Evolutionary conservation across 176 grass and related monocot genomes (phyloP).

Genomic region (Musa acuminata): DNA sequence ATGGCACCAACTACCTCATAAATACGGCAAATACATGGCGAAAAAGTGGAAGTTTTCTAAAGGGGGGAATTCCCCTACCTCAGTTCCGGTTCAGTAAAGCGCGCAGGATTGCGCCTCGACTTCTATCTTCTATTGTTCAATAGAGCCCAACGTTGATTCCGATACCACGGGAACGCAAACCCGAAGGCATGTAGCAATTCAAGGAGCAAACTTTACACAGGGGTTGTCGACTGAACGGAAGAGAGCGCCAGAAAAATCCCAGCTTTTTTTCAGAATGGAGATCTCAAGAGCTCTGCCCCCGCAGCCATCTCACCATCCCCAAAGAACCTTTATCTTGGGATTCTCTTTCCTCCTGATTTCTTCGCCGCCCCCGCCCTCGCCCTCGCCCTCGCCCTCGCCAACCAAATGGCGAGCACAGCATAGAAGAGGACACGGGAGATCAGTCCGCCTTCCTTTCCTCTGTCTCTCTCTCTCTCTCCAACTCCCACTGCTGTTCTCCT

Average conservation of each 20-base stretch:
- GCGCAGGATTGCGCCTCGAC: neutral
- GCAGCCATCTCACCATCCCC: neutral
- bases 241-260: conserved; percentile 2
- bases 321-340: neutral
- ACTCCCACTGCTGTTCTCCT: neutral
- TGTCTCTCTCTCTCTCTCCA: neutral
- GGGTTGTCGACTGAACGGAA: neutral
- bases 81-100: conserved; percentile 12
- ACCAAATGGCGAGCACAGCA: neutral
- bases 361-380: neutral
- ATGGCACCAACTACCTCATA: conserved; percentile 11
- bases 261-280: conserved; percentile 3
- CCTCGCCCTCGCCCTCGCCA: neutral
- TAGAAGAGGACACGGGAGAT: neutral
- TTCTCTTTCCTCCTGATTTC: neutral
- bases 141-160: neutral
- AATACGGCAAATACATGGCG: neutral
- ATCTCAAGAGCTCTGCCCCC: conserved; percentile 7
- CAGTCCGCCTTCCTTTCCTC: neutral
- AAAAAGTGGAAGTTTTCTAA: neutral
- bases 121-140: neutral
- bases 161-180: neutral
- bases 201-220: neutral
- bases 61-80: neutral
- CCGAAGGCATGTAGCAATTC: neutral